Conservation (phyloP, 441 rosid species). For the Eutrema salsugineum region DNA sequence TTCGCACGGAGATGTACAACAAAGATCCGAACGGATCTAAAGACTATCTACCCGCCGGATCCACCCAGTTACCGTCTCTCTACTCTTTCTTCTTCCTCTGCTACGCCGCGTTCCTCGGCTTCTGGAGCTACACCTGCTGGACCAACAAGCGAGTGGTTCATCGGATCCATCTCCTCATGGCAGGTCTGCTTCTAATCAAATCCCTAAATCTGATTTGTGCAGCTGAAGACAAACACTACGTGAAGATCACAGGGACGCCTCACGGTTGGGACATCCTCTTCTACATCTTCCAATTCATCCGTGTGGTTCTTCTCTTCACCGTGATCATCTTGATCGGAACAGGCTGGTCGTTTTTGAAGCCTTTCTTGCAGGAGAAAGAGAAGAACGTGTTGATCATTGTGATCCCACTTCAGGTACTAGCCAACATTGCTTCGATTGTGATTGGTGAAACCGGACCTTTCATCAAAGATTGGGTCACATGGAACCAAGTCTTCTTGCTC, state of each 20-base stretch:
- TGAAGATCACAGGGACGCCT: slow-evolving; percentile 86
- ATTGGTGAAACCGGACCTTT: slow-evolving; percentile 98
- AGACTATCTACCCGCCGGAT: slow-evolving; percentile 87
- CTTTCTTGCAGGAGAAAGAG: slow-evolving; percentile 86
- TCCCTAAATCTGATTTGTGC: slow-evolving; percentile 84
- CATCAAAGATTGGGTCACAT: slow-evolving; percentile 86
- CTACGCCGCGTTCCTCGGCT: slow-evolving; percentile 52
- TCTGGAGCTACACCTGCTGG: slow-evolving; percentile 64
- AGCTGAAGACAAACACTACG: slow-evolving; percentile 86
- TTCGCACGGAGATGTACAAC: slow-evolving; percentile 74
- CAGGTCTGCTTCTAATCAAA: slow-evolving; percentile 70
- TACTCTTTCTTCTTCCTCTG: slow-evolving; percentile 50
- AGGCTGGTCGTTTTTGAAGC: slow-evolving; percentile 93
- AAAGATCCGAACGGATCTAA: slow-evolving; percentile 54
- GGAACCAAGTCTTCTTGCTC: slow-evolving; percentile 88
- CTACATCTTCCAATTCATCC: slow-evolving; percentile 81
- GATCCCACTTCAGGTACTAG: slow-evolving; percentile 85
- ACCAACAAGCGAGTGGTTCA: slow-evolving; percentile 53
- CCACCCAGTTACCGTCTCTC: slow-evolving; percentile 73
- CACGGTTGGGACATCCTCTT: slow-evolving; percentile 96
- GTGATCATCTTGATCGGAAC: slow-evolving; percentile 92
- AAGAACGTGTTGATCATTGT: slow-evolving; percentile 91
- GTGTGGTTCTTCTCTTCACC: slow-evolving; percentile 74
- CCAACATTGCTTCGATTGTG: slow-evolving; percentile 84
- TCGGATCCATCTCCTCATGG: slow-evolving; percentile 86